Evolutionary conservation across 2,329 filamentous ascomycete species (phyloP).

Genomic region (Monosporascus sp.): DNA sequence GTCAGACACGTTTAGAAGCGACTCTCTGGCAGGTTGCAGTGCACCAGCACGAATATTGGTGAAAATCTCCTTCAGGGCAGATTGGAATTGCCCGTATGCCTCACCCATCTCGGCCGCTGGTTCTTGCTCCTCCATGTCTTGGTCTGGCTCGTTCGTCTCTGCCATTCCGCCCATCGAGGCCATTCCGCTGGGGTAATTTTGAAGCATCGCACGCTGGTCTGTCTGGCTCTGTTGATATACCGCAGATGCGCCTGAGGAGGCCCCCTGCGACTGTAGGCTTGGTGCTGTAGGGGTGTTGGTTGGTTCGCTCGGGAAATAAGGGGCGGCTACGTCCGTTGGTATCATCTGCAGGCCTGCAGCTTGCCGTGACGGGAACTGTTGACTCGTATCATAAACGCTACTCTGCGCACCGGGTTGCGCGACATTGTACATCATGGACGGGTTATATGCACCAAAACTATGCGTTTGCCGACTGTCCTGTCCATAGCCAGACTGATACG

Average conservation of each 20-base stretch:
- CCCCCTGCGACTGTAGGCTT: constrained; percentile 44
- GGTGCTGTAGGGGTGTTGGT: constrained; percentile 55
- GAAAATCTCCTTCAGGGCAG: constrained; percentile 62
- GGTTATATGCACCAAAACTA: constrained; percentile 53
- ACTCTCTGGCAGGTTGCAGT: constrained; percentile 46
- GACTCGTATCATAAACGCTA: constrained; percentile 69
- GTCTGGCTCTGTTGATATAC: constrained; percentile 62
- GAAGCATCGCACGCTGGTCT: constrained; percentile 51
- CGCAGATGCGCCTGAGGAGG: constrained; percentile 45
- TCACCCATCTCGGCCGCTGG: constrained; percentile 56
- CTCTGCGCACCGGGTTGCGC: constrained; percentile 55
- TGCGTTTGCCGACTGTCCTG: constrained; percentile 55
- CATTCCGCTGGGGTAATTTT: constrained; percentile 45
- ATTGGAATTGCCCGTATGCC: constrained; percentile 62
- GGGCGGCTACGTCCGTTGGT: constrained; percentile 58
- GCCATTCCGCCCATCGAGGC: constrained; percentile 41
- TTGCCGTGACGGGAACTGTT: constrained; percentile 71
- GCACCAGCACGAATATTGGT: constrained; percentile 57
- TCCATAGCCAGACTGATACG: constrained; percentile 58
- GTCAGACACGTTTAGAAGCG: constrained; percentile 46
- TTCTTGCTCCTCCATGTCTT: constrained; percentile 53
- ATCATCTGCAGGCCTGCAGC: constrained; percentile 74
- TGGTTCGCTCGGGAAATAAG: constrained; percentile 70
- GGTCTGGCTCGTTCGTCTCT: constrained; percentile 37
- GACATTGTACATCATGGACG: constrained; percentile 77